A percentile compares a stretch with the other conserved stretches of the same genome.
Evolutionary conservation across 345 rosid genomes (phyloP).

Genomic region (thale cress (Arabidopsis thaliana)): TAIR10.1 NC_003076.8:917001-917500

Average conservation of each 20-base stretch:
- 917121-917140: background rate
- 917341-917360: slow-evolving; percentile 57
- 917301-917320: background rate
- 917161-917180: slow-evolving; percentile 31
- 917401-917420: slow-evolving; percentile 46
- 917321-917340: background rate
- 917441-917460: slow-evolving; percentile 88
- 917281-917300: background rate
- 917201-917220: slow-evolving; percentile 13
- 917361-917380: slow-evolving; percentile 69
- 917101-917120: slow-evolving; percentile 26
- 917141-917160: slow-evolving; percentile 33
- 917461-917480: slow-evolving; percentile 55
- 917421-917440: slow-evolving; percentile 83
- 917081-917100: slow-evolving; percentile 39
- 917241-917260: slow-evolving; percentile 13
- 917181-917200: slow-evolving; percentile 23
- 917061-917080: slow-evolving; percentile 30
- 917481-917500: slow-evolving; percentile 79
- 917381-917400: slow-evolving; percentile 58
- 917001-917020: slow-evolving; percentile 17
- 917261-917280: slow-evolving; percentile 5
- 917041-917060: slow-evolving; percentile 19
- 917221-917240: background rate
- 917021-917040: slow-evolving; percentile 17